Percentiles rank a stretch among this genome's conserved stretches.
Evolutionary conservation across 83 land plant genomes (phyloP).

Genomic region (Larix sibirica): DNA sequence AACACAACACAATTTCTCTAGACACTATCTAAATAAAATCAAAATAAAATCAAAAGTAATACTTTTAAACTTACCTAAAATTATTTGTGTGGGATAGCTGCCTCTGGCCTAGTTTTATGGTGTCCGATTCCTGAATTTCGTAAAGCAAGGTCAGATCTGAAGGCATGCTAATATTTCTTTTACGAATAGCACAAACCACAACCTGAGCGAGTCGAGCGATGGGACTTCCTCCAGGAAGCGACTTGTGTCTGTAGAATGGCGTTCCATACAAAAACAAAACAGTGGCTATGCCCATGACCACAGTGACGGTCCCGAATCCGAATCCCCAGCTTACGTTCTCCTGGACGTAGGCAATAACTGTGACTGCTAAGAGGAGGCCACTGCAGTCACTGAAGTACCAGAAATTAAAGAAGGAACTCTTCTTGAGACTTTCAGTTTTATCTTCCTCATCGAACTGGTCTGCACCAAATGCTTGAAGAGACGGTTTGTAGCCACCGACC

Average conservation of each 20-base stretch:
- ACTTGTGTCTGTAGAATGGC: slow-evolving; percentile 46
- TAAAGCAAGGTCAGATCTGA: slow-evolving; percentile 21
- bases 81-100: slow-evolving; percentile 56
- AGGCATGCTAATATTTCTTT: slow-evolving; percentile 38
- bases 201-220: slow-evolving; percentile 61
- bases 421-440: slow-evolving; percentile 45
- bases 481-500: slow-evolving; percentile 59
- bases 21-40: too few relatives aligned
- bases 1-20: too few relatives aligned
- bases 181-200: slow-evolving; percentile 53
- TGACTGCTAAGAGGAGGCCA: slow-evolving; percentile 55
- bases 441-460: slow-evolving; percentile 87
- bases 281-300: slow-evolving; percentile 35
- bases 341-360: slow-evolving; percentile 69
- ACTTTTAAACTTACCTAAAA: slow-evolving; percentile 39
- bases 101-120: slow-evolving; percentile 24
- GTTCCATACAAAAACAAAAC: slow-evolving; percentile 55
- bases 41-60: too few relatives aligned
- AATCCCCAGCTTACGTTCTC: slow-evolving; percentile 65
- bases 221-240: slow-evolving; percentile 72
- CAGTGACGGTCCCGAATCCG: slow-evolving; percentile 49
- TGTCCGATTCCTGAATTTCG: slow-evolving; percentile 22
- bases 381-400: slow-evolving; percentile 57
- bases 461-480: slow-evolving; percentile 61
- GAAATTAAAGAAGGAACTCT: slow-evolving; percentile 80